Base-by-base conservation (phyloP, 441 rosid genomes). In the Populus hybrid region DNA sequence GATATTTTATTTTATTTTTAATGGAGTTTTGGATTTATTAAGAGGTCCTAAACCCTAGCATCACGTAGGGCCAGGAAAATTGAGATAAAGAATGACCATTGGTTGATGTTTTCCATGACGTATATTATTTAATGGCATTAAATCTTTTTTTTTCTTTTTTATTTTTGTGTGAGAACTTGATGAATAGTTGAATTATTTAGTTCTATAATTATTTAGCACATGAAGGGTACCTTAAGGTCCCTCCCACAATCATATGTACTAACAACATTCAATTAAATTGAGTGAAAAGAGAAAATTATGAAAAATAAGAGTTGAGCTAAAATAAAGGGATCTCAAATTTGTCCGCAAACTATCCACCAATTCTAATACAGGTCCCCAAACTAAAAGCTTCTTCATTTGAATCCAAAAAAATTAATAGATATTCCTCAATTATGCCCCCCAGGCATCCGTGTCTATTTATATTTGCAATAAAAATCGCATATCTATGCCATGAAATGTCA, bases 101-200 rank as follows among this genome's bases (percentile, higher is more conserved):
- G 36, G 20, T 63, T 70, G 40, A 34, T 16, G 73, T 11, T 9
- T 50, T 20, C 34, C 65, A 67, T 78, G 77, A 57, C 81, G 77
- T 34, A 6, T 8, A 6, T 8, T 66, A 50, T 66, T 72, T 10
- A 28, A 38, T 14, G 35, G 23, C 36, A 21, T 6, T 36, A 21
- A 6, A 11, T 32, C 10, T 14, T 18, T n/a, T 10, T 50, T 32
- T 2, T 2, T 65, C 0, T 14, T 2, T 38, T 26, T 21, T 3
- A 3, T 18, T 0, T 34, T 2, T 16, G 21, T 14, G 20, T 14
- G 57, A 46, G 57, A 14, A 14, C 11, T 12, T 4, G 57, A 40
- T 7, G 46, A 40, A 40, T 36, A 36, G 10, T 8, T 36, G 26
- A 26, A 66, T 66, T 66, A 66, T 10, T 65, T 10, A 65, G 23